Percentiles rank a stretch among this genome's conserved stretches.
Conservation (phyloP, 768 basidiomycete species). For the Kwoniella europaea region DNA sequence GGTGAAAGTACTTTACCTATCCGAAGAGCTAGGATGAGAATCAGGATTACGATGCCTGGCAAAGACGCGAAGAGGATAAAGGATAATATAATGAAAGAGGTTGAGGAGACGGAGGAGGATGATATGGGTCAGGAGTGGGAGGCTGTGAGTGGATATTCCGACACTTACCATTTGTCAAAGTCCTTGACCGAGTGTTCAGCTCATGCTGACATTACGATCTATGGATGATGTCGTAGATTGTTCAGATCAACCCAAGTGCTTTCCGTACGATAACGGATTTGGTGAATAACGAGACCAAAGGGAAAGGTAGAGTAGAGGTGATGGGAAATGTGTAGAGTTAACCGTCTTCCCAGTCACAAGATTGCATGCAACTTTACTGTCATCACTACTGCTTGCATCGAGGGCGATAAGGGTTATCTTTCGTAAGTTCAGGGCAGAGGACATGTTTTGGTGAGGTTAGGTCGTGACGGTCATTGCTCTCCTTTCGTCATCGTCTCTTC, state of each 20-base stretch:
- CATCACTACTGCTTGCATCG: no score
- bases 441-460: no score
- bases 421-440: no score
- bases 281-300: conserved; percentile 88
- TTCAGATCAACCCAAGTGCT: conserved; percentile 90
- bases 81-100: conserved; percentile 71
- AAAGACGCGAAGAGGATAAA: conserved; percentile 72
- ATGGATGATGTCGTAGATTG: conserved; percentile 63
- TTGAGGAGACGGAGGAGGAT: conserved; percentile 83
- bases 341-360: neutral
- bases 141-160: conserved; percentile 66
- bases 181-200: neutral
- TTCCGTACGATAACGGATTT: conserved; percentile 89
- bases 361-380: no score
- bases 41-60: conserved; percentile 76
- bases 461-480: no score
- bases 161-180: no score
- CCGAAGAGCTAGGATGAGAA: conserved; percentile 88
- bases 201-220: neutral
- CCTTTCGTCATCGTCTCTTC: no score
- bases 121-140: conserved; percentile 82
- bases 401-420: no score
- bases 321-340: conserved; percentile 43
- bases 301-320: conserved; percentile 80
- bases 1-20: conserved; percentile 68